Base-by-base conservation (phyloP, 2,329 filamentous ascomycete genomes). In the Rhynchosporium secalis region DNA sequence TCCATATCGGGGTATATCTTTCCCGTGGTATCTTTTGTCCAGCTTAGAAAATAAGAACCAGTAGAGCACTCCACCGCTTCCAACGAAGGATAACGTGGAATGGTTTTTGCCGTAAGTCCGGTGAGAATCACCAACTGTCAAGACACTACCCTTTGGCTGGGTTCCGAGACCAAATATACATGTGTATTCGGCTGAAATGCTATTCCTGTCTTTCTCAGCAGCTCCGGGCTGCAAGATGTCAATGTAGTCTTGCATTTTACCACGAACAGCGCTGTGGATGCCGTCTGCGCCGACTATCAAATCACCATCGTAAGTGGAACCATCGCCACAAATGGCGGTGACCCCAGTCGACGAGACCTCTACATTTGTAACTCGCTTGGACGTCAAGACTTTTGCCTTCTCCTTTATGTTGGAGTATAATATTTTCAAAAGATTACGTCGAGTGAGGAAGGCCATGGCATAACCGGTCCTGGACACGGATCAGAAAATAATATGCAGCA, bases 231-330 rank as follows among this genome's bases (percentile, higher is more conserved):
- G 55, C 55, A 9, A 55, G 13, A 33, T 43, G 40, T 57, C 62
- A 13, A 65, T 47, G 8, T 65, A 36, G 12, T 59, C n/a, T 62
- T 57, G 61, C 69, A 71, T 72, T 20, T 55, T 54, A 13, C 38
- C 26, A 9, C 68, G 61, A 3, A 70, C 63, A 3, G 33, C 56
- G 58, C 70, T 72, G 61, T 69, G 68, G 13, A 71, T 57, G 9
- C 71, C 71, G 62, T 72, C 71, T 13, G 70, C 68, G 0, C 70
- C 71, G 49, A 71, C 68, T 15, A 72, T 55, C 13, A 72, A 58
- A 49, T 70, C 67, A 2, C 69, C 71, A 45, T n/a, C 26, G 38
- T 62, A 67, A 12, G 41, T 40, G 2, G 63, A 59, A 2, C 70
- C 69, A 62, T 72, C 69, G 26, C 65, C 48, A 31, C 64, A 70